phyloP scores from a whole-genome alignment of 345 rosid genomes.

The Boechera retrofracta region DNA sequence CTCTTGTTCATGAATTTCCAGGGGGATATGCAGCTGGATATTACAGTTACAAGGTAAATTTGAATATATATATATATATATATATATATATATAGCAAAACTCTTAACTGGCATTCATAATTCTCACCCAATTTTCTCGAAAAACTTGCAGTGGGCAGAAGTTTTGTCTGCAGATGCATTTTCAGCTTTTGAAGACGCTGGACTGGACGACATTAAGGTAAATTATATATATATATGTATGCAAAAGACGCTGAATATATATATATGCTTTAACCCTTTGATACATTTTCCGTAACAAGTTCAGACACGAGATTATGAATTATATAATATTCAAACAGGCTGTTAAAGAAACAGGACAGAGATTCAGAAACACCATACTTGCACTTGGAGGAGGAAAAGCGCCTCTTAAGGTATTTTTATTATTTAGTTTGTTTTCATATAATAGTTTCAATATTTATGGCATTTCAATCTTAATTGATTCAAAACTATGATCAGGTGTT shows the following conservation, averaged over 20 bases:
- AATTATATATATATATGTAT: too few species aligned
- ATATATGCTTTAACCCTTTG: not conserved
- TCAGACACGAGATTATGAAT: conserved; percentile 5
- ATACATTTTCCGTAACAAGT: not conserved
- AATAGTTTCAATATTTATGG: not conserved
- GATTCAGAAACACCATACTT: conserved; percentile 83
- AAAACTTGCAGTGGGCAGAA: conserved; percentile 89
- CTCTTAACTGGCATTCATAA: not conserved
- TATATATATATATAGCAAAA: conserved; percentile 10
- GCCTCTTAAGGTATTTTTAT: conserved; percentile 68
- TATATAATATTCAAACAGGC: conserved; percentile 56
- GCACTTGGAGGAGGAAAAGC: conserved; percentile 96
- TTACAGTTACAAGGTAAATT: conserved; percentile 88
- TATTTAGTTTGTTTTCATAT: not conserved
- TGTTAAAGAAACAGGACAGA: conserved; percentile 73
- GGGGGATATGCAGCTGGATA: conserved; percentile 98
- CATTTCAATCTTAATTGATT: not conserved
- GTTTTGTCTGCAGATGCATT: conserved; percentile 97
- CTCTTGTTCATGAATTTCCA: conserved; percentile 34
- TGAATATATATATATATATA: not conserved
- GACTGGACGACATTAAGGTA: conserved; percentile 78
- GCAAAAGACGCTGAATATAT: too few species aligned
- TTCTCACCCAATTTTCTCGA: conserved; percentile 36
- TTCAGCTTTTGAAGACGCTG: conserved; percentile 96
- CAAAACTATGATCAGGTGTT: conserved; percentile 60